Base-by-base conservation (phyloP, 164 flowering plant genomes). In the Warburgia ugandensis region DNA sequence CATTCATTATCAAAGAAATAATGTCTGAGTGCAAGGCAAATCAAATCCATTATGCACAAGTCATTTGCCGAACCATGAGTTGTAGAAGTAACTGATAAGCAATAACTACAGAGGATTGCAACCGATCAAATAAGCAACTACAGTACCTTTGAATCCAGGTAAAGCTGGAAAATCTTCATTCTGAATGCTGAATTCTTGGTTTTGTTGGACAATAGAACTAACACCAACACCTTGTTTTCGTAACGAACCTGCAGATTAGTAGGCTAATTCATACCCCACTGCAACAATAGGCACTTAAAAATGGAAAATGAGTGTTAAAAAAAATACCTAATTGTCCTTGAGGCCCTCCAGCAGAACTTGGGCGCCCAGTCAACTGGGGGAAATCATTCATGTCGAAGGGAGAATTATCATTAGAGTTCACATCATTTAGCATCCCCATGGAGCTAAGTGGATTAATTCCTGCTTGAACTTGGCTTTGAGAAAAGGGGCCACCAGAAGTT, bases 131-230 rank as follows among this genome's bases (percentile, higher is more conserved):
- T 25, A 32, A 40, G 37, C 12, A 39, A 52, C 20, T 27, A 6
- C 29, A 52, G 62, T 60, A 90, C 97, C 97, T 78, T 82, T 86
- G 66, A 74, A 84, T 61, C 95, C 95, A 16, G 91, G 95, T 50
- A 86, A 77, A 32, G 97, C 97, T 43, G 95, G 97, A 64, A 89
- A 86, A 69, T 89, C 97, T 69, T 89, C 97, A 73, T 81, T 89
- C 68, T 81, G 92, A 40, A 86, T 80, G 75, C 92, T 89, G 63
- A 89, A 89, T 67, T 89, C 97, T 72, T 89, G 92, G 64, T 77
- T 86, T 64, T 83, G 95, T 68, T 83, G 95, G 37, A 73, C 80
- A 49, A 79, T 70, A 31, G 87, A 74, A 65, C 79, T 69, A 40
- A 77, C 80, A 54, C 80, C 83, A 60, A 79, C 74, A 64, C 81